These are phyloP conservation scores for Cladosporium sp. DNA, from an alignment of 2,329 filamentous ascomycete genomes.

Conservation along the genomic window DNA sequence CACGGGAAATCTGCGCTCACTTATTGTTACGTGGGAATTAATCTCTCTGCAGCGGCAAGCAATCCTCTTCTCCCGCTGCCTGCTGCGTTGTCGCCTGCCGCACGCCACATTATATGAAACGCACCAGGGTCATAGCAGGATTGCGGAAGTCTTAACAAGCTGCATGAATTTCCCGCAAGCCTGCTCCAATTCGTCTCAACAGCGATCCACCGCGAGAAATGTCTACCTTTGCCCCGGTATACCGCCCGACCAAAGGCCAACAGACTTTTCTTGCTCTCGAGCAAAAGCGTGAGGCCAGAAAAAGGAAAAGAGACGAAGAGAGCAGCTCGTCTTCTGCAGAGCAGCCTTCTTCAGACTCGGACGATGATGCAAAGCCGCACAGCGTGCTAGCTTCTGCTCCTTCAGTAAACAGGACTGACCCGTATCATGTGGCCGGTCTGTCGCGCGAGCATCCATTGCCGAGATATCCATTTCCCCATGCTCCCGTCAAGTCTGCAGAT, in stretches of 20 bases:
- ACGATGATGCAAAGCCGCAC: constrained; percentile 17
- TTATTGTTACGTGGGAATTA: not conserved
- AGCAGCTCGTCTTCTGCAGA: constrained; percentile 1
- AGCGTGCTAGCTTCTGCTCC: constrained; percentile 22
- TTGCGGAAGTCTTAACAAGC: constrained; percentile 9
- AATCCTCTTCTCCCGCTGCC: not conserved
- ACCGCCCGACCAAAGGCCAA: constrained; percentile 29
- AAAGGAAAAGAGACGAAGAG: constrained; percentile 31
- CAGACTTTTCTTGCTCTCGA: constrained; percentile 32
- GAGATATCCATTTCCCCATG: constrained; percentile 49
- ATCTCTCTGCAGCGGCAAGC: not conserved
- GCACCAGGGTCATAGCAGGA: constrained; percentile 16
- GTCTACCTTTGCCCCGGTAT: constrained; percentile 35
- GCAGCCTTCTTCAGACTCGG: constrained; percentile 10
- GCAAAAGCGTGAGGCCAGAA: constrained; percentile 29
- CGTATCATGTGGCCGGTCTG: constrained; percentile 45
- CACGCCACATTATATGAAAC: constrained; percentile 15
- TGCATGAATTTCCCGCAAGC: not conserved
- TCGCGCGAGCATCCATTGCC: constrained; percentile 44
- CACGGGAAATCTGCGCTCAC: not conserved
- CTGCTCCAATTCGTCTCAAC: not conserved
- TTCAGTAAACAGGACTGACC: constrained; percentile 36
- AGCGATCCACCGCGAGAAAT: constrained; percentile 23
- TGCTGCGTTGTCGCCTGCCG: not conserved
- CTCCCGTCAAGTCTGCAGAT: constrained; percentile 32